phyloP scores from a whole-genome alignment of 805 yeast genomes.

The Spathaspora gorwiae region DNA sequence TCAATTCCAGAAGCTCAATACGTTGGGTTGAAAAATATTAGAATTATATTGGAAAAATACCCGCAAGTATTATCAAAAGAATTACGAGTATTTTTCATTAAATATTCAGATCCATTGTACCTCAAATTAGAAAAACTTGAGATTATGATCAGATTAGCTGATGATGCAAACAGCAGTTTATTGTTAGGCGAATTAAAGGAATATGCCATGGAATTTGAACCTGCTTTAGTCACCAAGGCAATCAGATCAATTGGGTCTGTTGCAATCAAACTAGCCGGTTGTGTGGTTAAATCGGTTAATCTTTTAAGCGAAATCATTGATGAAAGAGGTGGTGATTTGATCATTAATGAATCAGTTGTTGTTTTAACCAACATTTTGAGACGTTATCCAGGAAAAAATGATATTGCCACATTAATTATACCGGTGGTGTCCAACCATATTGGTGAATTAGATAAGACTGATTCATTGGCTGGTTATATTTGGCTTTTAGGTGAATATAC shows the following conservation, averaged over 20 bases:
- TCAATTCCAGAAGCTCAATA: conserved; percentile 90
- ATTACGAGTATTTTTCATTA: conserved; percentile 83
- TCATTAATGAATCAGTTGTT: conserved; percentile 55
- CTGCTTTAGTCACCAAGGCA: conserved; percentile 65
- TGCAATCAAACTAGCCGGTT: conserved; percentile 56
- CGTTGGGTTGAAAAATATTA: conserved; percentile 85
- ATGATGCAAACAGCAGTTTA: conserved; percentile 52
- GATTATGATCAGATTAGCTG: conserved; percentile 64
- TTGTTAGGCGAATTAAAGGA: conserved; percentile 70
- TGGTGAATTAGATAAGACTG: conserved; percentile 45
- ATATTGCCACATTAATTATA: conserved; percentile 46
- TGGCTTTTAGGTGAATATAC: conserved; percentile 75
- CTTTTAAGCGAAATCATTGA: conserved; percentile 57
- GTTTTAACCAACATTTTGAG: conserved; percentile 65
- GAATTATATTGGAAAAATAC: conserved; percentile 83
- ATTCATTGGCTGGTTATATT: conserved; percentile 54
- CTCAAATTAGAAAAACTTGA: conserved; percentile 74
- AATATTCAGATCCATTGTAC: conserved; percentile 79
- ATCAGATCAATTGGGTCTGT: conserved; percentile 67
- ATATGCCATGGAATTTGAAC: conserved; percentile 82
- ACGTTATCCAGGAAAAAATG: conserved; percentile 53
- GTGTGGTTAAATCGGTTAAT: conserved; percentile 56
- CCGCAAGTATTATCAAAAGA: conserved; percentile 77
- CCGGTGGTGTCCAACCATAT: conserved; percentile 50
- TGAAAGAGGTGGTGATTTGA: conserved; percentile 58